Evolutionary conservation across 352 stramenopile genomes (phyloP).

Genomic region (Thalassiosira livingstoniorum): DNA sequence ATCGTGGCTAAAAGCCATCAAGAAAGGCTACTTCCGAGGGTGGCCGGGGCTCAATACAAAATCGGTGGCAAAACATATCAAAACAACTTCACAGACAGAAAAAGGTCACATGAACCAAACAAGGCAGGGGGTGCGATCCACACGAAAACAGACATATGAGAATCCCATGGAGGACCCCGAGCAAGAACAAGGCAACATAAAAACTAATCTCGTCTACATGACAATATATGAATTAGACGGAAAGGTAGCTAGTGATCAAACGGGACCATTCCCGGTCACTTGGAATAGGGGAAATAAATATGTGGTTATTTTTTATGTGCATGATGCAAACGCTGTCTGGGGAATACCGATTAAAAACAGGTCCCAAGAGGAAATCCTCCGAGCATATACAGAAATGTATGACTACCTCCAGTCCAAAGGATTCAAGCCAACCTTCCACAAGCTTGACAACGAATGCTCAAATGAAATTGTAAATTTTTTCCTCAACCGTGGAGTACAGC

Average conservation of each 20-base stretch:
- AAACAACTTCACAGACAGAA: neutral
- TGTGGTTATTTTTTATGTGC: neutral
- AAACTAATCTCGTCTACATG: neutral
- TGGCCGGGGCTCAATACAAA: neutral
- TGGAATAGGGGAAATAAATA: neutral
- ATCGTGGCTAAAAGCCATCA: neutral
- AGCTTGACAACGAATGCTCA: conserved; percentile 52
- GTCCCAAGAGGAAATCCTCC: neutral
- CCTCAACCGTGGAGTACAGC: neutral
- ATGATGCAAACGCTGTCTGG: conserved; percentile 9
- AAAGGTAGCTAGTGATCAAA: conserved; percentile 19
- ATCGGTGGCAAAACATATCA: neutral
- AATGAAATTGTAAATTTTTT: conserved; percentile 40
- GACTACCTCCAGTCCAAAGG: neutral
- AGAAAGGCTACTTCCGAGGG: neutral
- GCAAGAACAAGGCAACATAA: neutral
- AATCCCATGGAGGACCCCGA: too few species aligned
- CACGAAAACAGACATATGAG: too few species aligned
- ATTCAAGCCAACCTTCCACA: conserved; percentile 19
- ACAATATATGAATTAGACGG: neutral
- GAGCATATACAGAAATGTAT: conserved; percentile 8
- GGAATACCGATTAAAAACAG: conserved; percentile 14
- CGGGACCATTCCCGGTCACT: conserved; percentile 5
- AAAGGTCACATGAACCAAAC: neutral
- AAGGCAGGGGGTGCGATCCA: neutral